A percentile compares a stretch with the other conserved stretches of the same genome.
These are phyloP conservation scores for Coemansia aciculifera DNA, from an alignment of 192 early-diverging fungal genomes.

Conservation along the genomic window DNA sequence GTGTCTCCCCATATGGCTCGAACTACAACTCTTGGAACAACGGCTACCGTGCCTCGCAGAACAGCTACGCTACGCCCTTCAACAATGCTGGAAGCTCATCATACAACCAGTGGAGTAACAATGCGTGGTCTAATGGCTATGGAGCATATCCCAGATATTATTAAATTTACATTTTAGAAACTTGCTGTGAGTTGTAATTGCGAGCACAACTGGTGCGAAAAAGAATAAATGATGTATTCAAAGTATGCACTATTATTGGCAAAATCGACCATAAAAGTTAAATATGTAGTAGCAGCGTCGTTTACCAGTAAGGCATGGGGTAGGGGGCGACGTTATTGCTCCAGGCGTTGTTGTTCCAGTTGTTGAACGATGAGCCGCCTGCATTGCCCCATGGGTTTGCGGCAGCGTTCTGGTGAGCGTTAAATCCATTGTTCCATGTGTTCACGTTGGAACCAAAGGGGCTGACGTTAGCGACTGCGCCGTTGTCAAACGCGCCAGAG, in stretches of 20 bases:
- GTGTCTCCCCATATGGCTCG: slow-evolving; percentile 23
- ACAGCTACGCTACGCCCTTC: slow-evolving; percentile 19
- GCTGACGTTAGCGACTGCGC: slow-evolving; percentile 29
- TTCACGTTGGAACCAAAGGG: slow-evolving; percentile 43
- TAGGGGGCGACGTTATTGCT: slow-evolving; percentile 40
- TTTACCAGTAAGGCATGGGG: slow-evolving; percentile 45
- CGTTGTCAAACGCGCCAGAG: slow-evolving; percentile 52
- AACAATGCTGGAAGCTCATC: slow-evolving; percentile 21
- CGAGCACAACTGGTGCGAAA: background rate
- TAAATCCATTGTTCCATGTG: slow-evolving; percentile 52
- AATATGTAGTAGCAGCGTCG: background rate
- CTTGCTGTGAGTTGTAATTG: background rate
- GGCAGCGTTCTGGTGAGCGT: slow-evolving; percentile 42
- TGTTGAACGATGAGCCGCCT: slow-evolving; percentile 52
- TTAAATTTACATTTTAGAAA: slow-evolving; percentile 1
- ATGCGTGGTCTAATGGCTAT: slow-evolving; percentile 33
- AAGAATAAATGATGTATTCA: background rate
- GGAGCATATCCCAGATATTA: slow-evolving; percentile 20
- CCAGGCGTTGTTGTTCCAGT: slow-evolving; percentile 58
- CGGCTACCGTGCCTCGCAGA: slow-evolving; percentile 23
- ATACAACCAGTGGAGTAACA: slow-evolving; percentile 37
- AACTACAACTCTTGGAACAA: slow-evolving; percentile 34
- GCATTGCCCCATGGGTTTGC: slow-evolving; percentile 49
- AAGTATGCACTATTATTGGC: background rate
- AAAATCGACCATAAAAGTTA: background rate